Percentiles rank a stretch among this genome's conserved stretches.
These are phyloP conservation scores for Macrophomina phaseolina DNA, from an alignment of 2,329 filamentous ascomycete species.

Conservation along the genomic window DNA sequence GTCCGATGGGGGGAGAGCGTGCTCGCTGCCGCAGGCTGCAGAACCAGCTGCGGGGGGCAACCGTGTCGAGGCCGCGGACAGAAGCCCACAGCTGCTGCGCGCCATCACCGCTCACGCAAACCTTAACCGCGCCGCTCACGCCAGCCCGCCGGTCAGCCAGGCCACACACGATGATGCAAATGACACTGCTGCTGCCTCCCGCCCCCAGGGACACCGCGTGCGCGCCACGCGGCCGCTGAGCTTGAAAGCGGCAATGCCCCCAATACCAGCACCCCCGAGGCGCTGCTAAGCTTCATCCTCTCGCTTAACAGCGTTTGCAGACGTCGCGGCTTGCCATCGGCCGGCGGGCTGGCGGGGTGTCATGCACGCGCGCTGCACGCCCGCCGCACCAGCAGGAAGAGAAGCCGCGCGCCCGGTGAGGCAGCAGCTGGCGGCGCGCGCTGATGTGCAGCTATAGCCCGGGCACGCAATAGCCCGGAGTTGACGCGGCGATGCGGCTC, in stretches of 20 bases:
- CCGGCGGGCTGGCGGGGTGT: background rate
- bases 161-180: background rate
- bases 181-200: background rate
- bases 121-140: constrained; percentile 20
- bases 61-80: constrained; percentile 3
- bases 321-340: background rate
- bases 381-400: constrained; percentile 13
- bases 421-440: background rate
- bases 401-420: constrained; percentile 15
- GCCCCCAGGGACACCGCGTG: background rate
- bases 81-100: constrained; percentile 9
- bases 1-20: constrained; percentile 1
- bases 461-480: background rate
- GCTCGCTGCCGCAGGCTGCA: background rate
- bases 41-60: background rate
- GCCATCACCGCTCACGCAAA: constrained; percentile 16
- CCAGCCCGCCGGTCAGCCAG: background rate
- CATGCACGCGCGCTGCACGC: constrained; percentile 13
- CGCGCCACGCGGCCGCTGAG: constrained; percentile 3
- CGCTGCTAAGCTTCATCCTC: background rate
- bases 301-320: background rate
- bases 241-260: constrained; percentile 3
- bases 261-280: background rate
- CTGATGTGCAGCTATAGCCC: background rate
- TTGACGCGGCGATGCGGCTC: constrained; percentile 15